Conservation (phyloP, 108 stramenopile species). For the Nannochloropsis salina region DNA sequence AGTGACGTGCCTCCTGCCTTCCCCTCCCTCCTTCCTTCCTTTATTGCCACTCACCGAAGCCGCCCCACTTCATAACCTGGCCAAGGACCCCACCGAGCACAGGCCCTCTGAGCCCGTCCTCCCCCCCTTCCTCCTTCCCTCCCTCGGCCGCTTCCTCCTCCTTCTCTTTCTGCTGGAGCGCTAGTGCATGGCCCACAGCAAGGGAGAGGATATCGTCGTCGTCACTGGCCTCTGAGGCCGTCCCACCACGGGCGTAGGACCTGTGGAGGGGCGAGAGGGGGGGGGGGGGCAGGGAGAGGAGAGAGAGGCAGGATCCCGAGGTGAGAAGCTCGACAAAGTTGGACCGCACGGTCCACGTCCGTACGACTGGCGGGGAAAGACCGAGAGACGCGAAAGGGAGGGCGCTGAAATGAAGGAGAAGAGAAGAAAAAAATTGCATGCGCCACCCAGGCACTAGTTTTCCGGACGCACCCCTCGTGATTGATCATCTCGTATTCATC, state of each 20-base stretch:
- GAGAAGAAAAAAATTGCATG: not conserved
- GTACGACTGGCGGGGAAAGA: not conserved
- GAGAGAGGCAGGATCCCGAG: not conserved
- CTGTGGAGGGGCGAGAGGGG: not conserved
- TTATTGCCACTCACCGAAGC: not conserved
- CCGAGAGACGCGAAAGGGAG: not conserved
- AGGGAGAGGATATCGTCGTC: slow-evolving; percentile 17
- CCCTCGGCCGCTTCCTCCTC: not conserved
- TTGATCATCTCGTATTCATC: not conserved
- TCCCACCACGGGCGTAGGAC: not conserved
- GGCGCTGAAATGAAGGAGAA: not conserved
- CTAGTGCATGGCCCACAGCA: not conserved
- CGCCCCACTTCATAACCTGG: not conserved
- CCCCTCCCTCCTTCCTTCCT: not conserved
- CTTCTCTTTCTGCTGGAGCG: not conserved
- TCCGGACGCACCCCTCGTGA: not conserved
- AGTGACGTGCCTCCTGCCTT: not conserved
- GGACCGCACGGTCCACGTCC: too few species aligned
- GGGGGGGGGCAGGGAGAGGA: not conserved
- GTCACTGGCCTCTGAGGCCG: not conserved
- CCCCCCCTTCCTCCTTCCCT: not conserved
- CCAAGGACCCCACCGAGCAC: not conserved
- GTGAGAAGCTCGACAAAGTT: too few species aligned
- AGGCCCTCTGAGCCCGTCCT: not conserved
- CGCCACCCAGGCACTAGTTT: too few species aligned